A percentile compares a stretch with the other conserved stretches of the same genome.
These are phyloP conservation scores for Dictyostelium citrinum DNA, from an alignment of 78 protist species.

Conservation along the genomic window DNA sequence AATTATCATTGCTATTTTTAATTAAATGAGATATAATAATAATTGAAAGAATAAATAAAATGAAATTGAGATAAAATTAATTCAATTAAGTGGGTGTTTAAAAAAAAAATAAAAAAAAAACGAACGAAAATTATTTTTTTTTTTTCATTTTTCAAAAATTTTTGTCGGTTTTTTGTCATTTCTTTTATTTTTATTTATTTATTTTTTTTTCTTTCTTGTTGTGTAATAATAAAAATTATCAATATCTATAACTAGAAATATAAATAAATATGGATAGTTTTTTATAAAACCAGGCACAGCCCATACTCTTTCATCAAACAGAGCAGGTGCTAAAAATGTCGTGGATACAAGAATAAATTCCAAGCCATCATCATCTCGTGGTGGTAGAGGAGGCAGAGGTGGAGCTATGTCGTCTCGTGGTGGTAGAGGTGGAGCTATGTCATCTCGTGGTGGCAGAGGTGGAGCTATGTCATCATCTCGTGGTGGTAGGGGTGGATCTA, in stretches of 20 bases:
- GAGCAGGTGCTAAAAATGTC: neutral
- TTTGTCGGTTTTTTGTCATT: neutral
- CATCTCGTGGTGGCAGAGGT: constrained; percentile 35
- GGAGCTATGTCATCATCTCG: constrained; percentile 10
- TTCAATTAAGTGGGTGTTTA: neutral
- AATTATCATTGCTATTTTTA: no score
- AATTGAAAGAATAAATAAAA: neutral
- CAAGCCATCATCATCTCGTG: neutral
- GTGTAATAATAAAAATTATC: neutral
- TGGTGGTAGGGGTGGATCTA: neutral
- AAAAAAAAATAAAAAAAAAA: neutral
- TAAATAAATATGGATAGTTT: constrained; percentile 67
- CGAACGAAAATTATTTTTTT: neutral
- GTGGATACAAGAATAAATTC: neutral
- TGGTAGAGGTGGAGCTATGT: constrained; percentile 17
- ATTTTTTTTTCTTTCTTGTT: neutral
- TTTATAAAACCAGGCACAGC: constrained; percentile 57
- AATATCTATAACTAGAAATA: neutral
- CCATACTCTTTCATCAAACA: neutral
- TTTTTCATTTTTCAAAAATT: neutral
- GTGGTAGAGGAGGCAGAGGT: constrained; percentile 9
- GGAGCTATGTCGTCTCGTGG: neutral
- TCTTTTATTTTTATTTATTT: neutral
- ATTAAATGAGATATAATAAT: no score
- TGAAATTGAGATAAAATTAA: neutral